Conservation (phyloP, 306 rosid genomes). For the Rubus parviflorus region DNA sequence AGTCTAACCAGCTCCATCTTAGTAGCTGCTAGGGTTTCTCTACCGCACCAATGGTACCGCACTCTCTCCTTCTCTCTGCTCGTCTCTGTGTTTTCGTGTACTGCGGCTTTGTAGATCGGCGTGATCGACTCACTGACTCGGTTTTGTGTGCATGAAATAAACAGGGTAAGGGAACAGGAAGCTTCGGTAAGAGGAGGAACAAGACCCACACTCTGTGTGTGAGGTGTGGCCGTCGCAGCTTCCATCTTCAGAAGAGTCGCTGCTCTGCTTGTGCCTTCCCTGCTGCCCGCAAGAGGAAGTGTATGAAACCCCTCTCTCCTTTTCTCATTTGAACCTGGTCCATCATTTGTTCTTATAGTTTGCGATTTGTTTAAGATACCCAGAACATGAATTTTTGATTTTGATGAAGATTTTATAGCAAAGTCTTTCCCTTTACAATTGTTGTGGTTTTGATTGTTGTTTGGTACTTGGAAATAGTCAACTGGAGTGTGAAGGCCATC, state of each 20-base stretch:
- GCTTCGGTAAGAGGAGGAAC: conserved; percentile 98
- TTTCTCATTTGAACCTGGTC: not conserved
- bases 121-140: not conserved
- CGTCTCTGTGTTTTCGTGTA: not conserved
- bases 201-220: conserved; percentile 97
- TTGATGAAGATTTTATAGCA: not conserved
- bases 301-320: conserved; percentile 32
- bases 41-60: conserved; percentile 50
- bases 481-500: conserved; percentile 98
- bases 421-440: not conserved
- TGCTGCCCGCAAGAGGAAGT: conserved; percentile 86
- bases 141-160: not conserved
- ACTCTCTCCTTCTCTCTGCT: not conserved
- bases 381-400: not conserved
- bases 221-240: conserved; percentile 98
- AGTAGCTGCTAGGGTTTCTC: conserved; percentile 42
- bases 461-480: conserved; percentile 40
- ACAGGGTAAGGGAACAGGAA: conserved; percentile 97
- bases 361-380: not conserved
- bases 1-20: conserved; percentile 14
- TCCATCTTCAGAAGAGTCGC: conserved; percentile 96
- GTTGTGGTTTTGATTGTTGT: not conserved
- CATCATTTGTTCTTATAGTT: not conserved
- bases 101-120: not conserved
- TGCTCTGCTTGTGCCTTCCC: conserved; percentile 93